Conservation (phyloP, 306 rosid species). For the Prinsepia uniflora region DNA sequence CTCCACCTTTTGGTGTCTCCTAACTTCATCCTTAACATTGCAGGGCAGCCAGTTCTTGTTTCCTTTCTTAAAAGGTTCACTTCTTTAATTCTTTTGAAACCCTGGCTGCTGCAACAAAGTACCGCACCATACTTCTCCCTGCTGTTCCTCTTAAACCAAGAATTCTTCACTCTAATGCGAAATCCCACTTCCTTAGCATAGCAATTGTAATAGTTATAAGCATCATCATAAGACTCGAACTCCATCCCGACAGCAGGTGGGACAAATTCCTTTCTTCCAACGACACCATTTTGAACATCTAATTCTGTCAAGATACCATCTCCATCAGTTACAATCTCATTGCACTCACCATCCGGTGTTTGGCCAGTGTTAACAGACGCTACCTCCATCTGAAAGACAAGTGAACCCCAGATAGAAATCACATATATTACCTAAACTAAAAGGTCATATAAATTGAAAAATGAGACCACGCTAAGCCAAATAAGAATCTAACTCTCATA, state of each 20-base stretch:
- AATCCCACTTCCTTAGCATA: slow-evolving; percentile 93
- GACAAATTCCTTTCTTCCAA: slow-evolving; percentile 61
- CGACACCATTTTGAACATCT: slow-evolving; percentile 47
- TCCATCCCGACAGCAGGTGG: slow-evolving; percentile 93
- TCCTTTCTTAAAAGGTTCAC: slow-evolving; percentile 82
- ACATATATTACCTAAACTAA: neutral
- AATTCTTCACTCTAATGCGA: slow-evolving; percentile 89
- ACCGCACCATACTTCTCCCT: slow-evolving; percentile 95
- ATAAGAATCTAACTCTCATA: neutral
- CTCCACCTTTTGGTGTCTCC: slow-evolving; percentile 90
- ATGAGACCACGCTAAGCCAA: neutral
- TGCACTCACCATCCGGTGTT: slow-evolving; percentile 48
- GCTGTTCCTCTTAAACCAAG: slow-evolving; percentile 93
- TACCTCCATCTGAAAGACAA: slow-evolving; percentile 61
- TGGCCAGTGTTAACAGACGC: slow-evolving; percentile 43
- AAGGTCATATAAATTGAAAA: neutral
- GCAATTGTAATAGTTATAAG: slow-evolving; percentile 84
- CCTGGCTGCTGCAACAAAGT: slow-evolving; percentile 98
- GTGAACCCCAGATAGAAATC: slow-evolving; percentile 20
- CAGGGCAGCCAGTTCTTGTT: slow-evolving; percentile 97
- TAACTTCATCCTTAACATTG: slow-evolving; percentile 89
- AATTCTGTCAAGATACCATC: slow-evolving; percentile 41
- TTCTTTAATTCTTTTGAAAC: slow-evolving; percentile 87
- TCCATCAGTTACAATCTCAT: slow-evolving; percentile 48
- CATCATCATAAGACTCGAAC: slow-evolving; percentile 91